Evolutionary conservation across 768 basidiomycete species (phyloP), one percentile per base, ranked within the genome.

Genomic region (Mycena vulgaris): DNA sequence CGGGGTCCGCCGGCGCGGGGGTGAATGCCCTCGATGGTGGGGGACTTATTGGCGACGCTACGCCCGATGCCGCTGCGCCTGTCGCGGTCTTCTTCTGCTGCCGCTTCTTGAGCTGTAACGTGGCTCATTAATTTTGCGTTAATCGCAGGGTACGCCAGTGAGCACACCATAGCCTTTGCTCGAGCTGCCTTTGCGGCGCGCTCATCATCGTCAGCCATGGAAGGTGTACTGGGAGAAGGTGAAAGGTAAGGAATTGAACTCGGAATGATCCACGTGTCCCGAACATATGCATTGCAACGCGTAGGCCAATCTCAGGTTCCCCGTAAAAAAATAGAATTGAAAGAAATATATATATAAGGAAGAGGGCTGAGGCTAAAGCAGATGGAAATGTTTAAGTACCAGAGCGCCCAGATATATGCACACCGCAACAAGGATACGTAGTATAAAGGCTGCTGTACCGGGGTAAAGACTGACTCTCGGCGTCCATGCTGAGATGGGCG

Each of bases 161-260:
- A 58, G 80, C 87, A 66, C 78, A 95, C 95, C 89, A 96, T 77
- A 56, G 93, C 94, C 80, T 93, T 94, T 63, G 93, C 95, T 70
- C 95, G 89, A 3, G 95, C 95, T 63, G 94, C 89, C 81, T 93
- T 95, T 19, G 89, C 89, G 61, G 93, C 93, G 69, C 94, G 89
- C 70, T 95, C 95, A 68, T 91, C 90, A 75, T 73, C 72, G 72
- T 94, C 94, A 28, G 90, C 85, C 89, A 86, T 89, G 17, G 30
- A 68, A 60, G 59, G 35, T 42, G 33, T 35, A 39, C 57, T 35
- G 57, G 35, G 33, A 30, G 39, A 2, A 16, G 25, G 19, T 51
- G 4, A 45, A 30, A 31, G 59, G 31, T 61, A 19, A 52, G 28
- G 42, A 25, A 35, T 37, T 27, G 52, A n/a, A n/a, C n/a, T 8